These are phyloP conservation scores for Pluteus cervinus DNA, from an alignment of 768 basidiomycete genomes.

Conservation along the genomic window DNA sequence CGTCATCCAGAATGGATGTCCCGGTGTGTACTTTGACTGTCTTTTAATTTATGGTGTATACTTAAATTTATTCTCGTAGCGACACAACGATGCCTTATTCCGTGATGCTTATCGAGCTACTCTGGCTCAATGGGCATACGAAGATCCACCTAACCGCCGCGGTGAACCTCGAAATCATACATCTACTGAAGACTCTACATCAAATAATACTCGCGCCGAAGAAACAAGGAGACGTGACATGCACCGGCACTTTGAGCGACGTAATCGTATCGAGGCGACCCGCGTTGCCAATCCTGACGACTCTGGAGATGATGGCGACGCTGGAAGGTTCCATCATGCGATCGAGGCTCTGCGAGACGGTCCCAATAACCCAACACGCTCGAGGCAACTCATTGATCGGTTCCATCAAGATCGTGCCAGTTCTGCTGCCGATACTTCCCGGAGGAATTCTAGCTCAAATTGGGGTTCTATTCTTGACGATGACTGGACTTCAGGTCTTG, in stretches of 20 bases:
- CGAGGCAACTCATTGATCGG: conserved; percentile 23
- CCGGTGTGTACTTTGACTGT: no score
- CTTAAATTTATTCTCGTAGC: no score
- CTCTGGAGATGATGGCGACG: no score
- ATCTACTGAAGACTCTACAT: no score
- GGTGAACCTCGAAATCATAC: no score
- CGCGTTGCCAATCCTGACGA: conserved; percentile 14
- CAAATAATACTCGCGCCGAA: neutral
- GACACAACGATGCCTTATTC: no score
- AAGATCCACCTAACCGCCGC: no score
- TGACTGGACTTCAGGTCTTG: no score
- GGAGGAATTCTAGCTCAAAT: neutral
- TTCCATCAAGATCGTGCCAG: conserved; percentile 20
- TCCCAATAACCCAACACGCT: conserved; percentile 19
- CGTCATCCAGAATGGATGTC: no score
- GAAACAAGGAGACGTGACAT: conserved; percentile 12
- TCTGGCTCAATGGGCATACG: no score
- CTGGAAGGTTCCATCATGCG: conserved; percentile 21
- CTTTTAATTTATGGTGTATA: no score
- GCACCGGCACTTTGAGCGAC: conserved; percentile 18
- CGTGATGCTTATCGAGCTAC: no score
- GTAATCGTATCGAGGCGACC: conserved; percentile 21
- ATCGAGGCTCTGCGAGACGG: conserved; percentile 27
- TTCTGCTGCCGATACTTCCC: neutral
- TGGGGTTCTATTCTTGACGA: conserved; percentile 1